phyloP scores from a whole-genome alignment of 2,329 filamentous ascomycete species.

The Pseudogymnoascus sp. region DNA sequence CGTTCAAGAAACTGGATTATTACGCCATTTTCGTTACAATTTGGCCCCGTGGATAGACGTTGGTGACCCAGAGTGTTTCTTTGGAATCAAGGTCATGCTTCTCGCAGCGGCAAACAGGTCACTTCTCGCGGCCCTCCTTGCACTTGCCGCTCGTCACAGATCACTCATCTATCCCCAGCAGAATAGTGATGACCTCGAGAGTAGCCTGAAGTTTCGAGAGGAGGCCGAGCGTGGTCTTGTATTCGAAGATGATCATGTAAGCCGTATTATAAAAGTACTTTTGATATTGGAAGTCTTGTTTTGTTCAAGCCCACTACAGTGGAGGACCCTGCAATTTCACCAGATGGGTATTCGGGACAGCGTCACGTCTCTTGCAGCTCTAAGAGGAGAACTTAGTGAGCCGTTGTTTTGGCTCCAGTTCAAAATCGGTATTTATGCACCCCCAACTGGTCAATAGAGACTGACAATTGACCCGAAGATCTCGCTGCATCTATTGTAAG shows the following conservation, averaged over 20 bases:
- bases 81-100: slow-evolving; percentile 7
- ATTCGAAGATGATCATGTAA: neutral
- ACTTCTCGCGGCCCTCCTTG: neutral
- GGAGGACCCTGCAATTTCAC: neutral
- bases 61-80: neutral
- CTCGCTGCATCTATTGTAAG: neutral
- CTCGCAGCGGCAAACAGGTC: neutral
- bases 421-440: slow-evolving; percentile 7
- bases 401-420: slow-evolving; percentile 8
- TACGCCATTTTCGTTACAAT: slow-evolving; percentile 9
- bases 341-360: neutral
- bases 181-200: neutral
- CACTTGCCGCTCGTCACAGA: neutral
- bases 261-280: neutral
- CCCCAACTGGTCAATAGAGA: neutral
- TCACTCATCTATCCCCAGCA: neutral
- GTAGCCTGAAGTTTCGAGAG: neutral
- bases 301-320: neutral
- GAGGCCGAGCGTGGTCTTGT: neutral
- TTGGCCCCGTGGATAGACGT: slow-evolving; percentile 12
- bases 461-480: neutral
- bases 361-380: neutral
- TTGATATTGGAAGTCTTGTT: neutral
- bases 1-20: neutral
- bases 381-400: neutral